Conservation (phyloP, 2,329 filamentous ascomycete genomes). For the Cercospora janseana region DNA sequence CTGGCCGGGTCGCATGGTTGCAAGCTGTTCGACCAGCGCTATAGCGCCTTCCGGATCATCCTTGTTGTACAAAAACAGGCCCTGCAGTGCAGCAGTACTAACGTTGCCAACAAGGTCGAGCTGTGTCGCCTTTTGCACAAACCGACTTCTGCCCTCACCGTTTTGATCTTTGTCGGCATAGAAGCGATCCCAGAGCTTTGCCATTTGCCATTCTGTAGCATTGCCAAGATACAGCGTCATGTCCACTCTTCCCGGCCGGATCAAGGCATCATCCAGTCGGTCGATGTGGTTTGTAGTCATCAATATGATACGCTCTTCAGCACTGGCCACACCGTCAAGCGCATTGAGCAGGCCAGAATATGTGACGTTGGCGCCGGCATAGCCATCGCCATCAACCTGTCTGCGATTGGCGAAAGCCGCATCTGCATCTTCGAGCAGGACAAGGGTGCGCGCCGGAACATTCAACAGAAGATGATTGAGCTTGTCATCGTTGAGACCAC, state of each 20-base stretch:
- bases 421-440: slow-evolving; percentile 86
- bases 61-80: slow-evolving; percentile 94
- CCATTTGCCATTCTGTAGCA: slow-evolving; percentile 80
- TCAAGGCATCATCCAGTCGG: slow-evolving; percentile 80
- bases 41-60: slow-evolving; percentile 85
- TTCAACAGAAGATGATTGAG: slow-evolving; percentile 83
- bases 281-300: slow-evolving; percentile 94
- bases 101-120: slow-evolving; percentile 69
- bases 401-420: slow-evolving; percentile 83
- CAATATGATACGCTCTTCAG: slow-evolving; percentile 91
- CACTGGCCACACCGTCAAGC: slow-evolving; percentile 83
- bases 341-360: slow-evolving; percentile 79
- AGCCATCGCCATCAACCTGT: slow-evolving; percentile 75
- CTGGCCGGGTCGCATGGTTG: slow-evolving; percentile 13
- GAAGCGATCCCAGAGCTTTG: slow-evolving; percentile 88
- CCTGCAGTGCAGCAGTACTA: slow-evolving; percentile 90
- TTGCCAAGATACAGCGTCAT: slow-evolving; percentile 89
- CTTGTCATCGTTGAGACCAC: slow-evolving; percentile 85
- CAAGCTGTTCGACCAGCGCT: slow-evolving; percentile 36
- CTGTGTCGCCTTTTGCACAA: slow-evolving; percentile 67
- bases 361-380: slow-evolving; percentile 82
- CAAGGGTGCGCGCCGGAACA: slow-evolving; percentile 75
- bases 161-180: slow-evolving; percentile 76
- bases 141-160: slow-evolving; percentile 62
- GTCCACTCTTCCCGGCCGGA: slow-evolving; percentile 88